phyloP scores from a whole-genome alignment of 352 stramenopile species.

The Pythium aristosporum region DNA sequence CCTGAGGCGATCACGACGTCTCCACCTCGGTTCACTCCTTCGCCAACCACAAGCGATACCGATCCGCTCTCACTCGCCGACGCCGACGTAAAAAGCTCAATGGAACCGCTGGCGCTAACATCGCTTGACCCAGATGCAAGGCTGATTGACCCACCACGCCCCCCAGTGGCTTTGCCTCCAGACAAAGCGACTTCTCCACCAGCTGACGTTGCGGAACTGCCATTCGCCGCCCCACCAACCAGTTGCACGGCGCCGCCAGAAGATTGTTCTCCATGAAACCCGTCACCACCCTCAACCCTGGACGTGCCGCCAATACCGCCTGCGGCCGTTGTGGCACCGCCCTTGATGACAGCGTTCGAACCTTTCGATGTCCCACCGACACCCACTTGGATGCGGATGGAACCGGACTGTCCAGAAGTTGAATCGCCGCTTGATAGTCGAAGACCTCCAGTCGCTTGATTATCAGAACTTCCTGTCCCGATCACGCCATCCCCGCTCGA shows the following conservation, averaged over 20 bases:
- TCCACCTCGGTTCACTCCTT: constrained; percentile 3
- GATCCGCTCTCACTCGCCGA: constrained; percentile 14
- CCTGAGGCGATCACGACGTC: constrained; percentile 11
- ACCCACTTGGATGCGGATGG: constrained; percentile 28
- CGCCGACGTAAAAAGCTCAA: constrained; percentile 33
- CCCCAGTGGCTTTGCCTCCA: constrained; percentile 45
- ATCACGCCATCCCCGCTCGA: constrained; percentile 55
- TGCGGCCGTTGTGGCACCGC: constrained; percentile 21
- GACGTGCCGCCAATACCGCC: constrained; percentile 30
- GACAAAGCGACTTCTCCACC: constrained; percentile 41
- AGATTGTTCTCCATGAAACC: constrained; percentile 33
- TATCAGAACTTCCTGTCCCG: constrained; percentile 42
- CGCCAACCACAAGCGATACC: constrained; percentile 5
- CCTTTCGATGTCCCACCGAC: constrained; percentile 2
- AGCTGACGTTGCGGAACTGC: constrained; percentile 20
- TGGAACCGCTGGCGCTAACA: constrained; percentile 33
- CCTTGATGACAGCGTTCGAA: constrained; percentile 12
- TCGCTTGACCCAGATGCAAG: constrained; percentile 47
- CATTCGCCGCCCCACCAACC: constrained; percentile 38
- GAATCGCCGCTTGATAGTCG: constrained; percentile 21
- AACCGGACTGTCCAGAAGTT: constrained; percentile 35
- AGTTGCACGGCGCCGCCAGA: constrained; percentile 46
- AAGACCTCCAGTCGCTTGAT: constrained; percentile 14
- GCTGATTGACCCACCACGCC: constrained; percentile 41
- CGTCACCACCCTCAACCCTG: constrained; percentile 30